phyloP scores from a whole-genome alignment of 495 filamentous ascomycete species.

The Oidiodendron maius region DNA sequence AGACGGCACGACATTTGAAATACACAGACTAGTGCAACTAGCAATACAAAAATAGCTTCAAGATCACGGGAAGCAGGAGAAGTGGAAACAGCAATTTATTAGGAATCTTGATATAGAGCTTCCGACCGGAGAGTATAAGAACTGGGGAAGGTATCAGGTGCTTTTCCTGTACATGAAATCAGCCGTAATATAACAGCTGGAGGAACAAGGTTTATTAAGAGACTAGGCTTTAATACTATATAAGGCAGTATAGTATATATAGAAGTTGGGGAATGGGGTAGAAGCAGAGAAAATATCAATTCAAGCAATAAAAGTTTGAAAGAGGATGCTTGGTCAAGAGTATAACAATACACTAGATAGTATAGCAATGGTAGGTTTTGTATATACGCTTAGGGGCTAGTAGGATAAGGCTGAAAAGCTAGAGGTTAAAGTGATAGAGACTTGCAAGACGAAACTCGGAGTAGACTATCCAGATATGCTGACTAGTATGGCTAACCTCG shows the following conservation, averaged over 20 bases:
- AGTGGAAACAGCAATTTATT: constrained; percentile 28
- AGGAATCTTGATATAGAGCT: constrained; percentile 28
- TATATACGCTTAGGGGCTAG: constrained; percentile 5
- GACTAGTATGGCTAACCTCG: too few species aligned
- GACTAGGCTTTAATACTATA: constrained; percentile 22
- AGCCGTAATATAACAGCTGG: constrained; percentile 1
- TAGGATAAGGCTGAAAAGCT: constrained; percentile 25
- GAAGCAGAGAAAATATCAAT: constrained; percentile 6
- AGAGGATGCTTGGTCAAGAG: constrained; percentile 8
- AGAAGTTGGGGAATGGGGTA: constrained; percentile 7
- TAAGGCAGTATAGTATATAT: constrained; percentile 20
- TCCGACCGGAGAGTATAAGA: constrained; percentile 29
- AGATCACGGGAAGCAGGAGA: constrained; percentile 26
- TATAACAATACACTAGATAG: constrained; percentile 12
- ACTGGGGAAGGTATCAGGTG: constrained; percentile 19
- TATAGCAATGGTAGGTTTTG: constrained; percentile 7
- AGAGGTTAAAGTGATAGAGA: too few species aligned
- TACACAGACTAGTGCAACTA: constrained; percentile 41
- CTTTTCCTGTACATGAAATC: constrained; percentile 17
- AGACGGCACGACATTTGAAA: constrained; percentile 27
- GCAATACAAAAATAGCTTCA: constrained; percentile 35
- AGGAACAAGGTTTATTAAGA: constrained; percentile 2
- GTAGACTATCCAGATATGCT: too few species aligned
- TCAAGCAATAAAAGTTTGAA: constrained; percentile 2
- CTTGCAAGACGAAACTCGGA: too few species aligned